Percentiles rank a stretch among this genome's conserved stretches.
Conservation (phyloP, 306 rosid species). For the Cicer cuneatum region DNA sequence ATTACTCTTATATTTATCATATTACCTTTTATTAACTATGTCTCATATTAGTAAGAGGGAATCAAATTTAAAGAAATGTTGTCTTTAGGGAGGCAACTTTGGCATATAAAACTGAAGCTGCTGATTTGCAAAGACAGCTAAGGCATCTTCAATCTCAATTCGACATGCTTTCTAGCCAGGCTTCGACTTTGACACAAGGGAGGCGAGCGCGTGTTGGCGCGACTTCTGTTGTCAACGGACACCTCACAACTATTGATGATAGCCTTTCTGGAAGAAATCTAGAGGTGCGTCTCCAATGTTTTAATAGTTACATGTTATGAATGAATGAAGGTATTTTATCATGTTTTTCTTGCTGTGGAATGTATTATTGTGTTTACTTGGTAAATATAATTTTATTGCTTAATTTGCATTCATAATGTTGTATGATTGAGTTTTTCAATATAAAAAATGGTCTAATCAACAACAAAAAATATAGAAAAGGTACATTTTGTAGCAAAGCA, state of each 20-base stretch:
- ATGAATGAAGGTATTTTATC: not conserved
- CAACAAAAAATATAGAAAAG: not conserved
- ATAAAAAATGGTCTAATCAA: conserved; percentile 8
- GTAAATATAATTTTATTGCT: not conserved
- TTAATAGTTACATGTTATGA: not conserved
- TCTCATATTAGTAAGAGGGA: not conserved
- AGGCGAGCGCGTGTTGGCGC: conserved; percentile 93
- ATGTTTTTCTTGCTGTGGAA: not conserved
- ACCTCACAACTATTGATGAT: conserved; percentile 76
- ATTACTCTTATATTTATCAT: not conserved
- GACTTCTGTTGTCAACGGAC: conserved; percentile 91
- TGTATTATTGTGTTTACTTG: not conserved
- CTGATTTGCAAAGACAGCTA: conserved; percentile 78
- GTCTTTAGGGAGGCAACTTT: conserved; percentile 73
- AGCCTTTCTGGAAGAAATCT: conserved; percentile 87
- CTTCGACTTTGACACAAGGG: conserved; percentile 84
- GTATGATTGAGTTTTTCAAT: conserved; percentile 20
- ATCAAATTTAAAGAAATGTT: conserved; percentile 6
- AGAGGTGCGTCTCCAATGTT: conserved; percentile 54
- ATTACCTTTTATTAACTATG: not conserved
- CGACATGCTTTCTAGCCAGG: conserved; percentile 86
- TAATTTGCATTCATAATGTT: conserved; percentile 9
- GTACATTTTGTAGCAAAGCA: conserved; percentile 10
- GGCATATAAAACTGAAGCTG: conserved; percentile 78
- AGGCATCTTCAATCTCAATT: conserved; percentile 75